Evolutionary conservation across 176 grass and related monocot genomes (phyloP).

Genomic region (Avena insularis): DNA sequence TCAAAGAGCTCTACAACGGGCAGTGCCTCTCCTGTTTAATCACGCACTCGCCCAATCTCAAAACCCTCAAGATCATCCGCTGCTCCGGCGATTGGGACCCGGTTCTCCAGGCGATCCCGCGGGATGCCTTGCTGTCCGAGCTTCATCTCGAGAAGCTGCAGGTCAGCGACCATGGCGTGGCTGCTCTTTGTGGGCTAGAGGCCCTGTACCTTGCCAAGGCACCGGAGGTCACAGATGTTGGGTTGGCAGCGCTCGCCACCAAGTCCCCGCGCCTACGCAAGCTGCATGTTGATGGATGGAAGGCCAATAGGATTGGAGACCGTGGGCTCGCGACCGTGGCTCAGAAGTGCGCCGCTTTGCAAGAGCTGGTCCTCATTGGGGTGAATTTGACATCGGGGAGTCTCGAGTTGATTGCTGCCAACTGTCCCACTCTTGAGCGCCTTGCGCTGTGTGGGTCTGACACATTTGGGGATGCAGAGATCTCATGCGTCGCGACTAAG

Average conservation of each 20-base stretch:
- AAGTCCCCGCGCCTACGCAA: constrained; percentile 76
- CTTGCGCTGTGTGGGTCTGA: constrained; percentile 86
- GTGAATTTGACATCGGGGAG: constrained; percentile 76
- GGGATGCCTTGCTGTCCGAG: constrained; percentile 55
- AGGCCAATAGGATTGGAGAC: constrained; percentile 86
- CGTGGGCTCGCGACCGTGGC: constrained; percentile 63
- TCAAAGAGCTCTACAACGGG: constrained; percentile 95
- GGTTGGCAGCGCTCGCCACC: constrained; percentile 55
- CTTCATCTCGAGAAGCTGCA: constrained; percentile 97
- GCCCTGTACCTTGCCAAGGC: constrained; percentile 81
- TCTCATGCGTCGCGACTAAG: constrained; percentile 67
- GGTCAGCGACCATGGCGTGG: constrained; percentile 82
- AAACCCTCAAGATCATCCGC: constrained; percentile 68
- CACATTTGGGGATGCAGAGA: constrained; percentile 79
- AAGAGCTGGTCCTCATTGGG: constrained; percentile 87
- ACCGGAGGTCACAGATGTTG: constrained; percentile 78
- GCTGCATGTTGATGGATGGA: constrained; percentile 92
- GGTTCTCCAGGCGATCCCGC: constrained; percentile 56
- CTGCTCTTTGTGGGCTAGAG: constrained; percentile 57
- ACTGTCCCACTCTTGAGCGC: constrained; percentile 80
- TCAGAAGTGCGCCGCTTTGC: constrained; percentile 69
- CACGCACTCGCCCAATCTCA: constrained; percentile 62
- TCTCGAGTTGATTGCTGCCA: constrained; percentile 68
- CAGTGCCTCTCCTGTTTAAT: constrained; percentile 81
- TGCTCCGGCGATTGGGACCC: constrained; percentile 90